Base-by-base conservation (phyloP, 257 asterid genomes). In the Plantago major region DNA sequence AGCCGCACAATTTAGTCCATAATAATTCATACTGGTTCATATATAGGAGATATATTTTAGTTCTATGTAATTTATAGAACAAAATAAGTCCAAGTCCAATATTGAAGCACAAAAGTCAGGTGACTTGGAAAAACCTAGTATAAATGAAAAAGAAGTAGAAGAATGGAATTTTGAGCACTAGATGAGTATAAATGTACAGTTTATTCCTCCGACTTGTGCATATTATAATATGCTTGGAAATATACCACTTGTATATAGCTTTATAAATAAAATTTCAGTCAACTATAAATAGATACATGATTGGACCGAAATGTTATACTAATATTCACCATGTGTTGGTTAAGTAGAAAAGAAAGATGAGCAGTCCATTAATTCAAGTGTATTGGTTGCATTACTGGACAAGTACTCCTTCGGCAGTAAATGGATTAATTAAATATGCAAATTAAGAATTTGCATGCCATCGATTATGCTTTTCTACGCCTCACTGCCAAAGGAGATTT, bases 401-500 rank as follows among this genome's bases (percentile, higher is more conserved):
- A 52, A 52, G 22, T 52, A 52, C 58, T 52, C 37, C 40, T 5
- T 52, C 18, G 58, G 58, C 57, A 52, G 58, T n/a, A n/a, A n/a
- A n/a, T 52, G 30, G 58, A 49, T 10, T 49, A 7, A 52, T 52
- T 30, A 8, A 15, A 10, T 51, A 11, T 19, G 58, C 58, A 52
- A 52, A 52, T 52, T 37, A 19, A 17, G 11, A 16, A 16, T 18
- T 52, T 52, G 58, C 58, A 22, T 52, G 10, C 2, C 37, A 52
- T 52, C 30, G 4, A 22, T 22, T 11, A 10, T 19, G 40, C 10
- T 22, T 52, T 52, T 37, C 6, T 52, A 15, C 11, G 57, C 57
- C 40, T 22, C 37, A 52, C 58, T 52, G 58, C 58, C 58, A 52
- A 52, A 52, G 58, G 58, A 52, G 58, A 52, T 52, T 52, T 52